A percentile compares a stretch with the other conserved stretches of the same genome.
phyloP scores from a whole-genome alignment of 495 filamentous ascomycete species.

The Articulospora tetracladia region DNA sequence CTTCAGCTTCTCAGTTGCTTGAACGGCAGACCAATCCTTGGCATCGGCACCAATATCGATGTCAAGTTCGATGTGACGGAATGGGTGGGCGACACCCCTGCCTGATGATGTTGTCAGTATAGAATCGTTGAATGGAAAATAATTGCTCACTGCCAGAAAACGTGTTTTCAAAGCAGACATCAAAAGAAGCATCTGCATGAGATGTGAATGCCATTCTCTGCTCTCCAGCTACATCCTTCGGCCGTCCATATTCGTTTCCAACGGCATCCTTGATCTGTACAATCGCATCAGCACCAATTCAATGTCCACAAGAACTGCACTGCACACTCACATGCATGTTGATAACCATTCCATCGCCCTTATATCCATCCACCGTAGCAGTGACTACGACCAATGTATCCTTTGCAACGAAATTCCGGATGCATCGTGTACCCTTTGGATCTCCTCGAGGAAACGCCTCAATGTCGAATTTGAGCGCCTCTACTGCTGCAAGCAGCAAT shows the following conservation, averaged over 20 bases:
- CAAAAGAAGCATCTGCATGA: constrained; percentile 90
- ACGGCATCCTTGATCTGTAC: constrained; percentile 86
- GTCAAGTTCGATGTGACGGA: constrained; percentile 86
- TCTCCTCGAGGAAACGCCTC: constrained; percentile 59
- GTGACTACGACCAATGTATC: constrained; percentile 99
- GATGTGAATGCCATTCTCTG: constrained; percentile 91
- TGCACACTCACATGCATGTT: constrained; percentile 84
- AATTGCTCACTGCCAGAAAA: constrained; percentile 54
- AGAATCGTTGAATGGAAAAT: background rate
- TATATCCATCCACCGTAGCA: constrained; percentile 75
- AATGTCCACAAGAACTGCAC: background rate
- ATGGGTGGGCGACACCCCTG: constrained; percentile 49
- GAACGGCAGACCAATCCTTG: constrained; percentile 96
- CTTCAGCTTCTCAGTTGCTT: constrained; percentile 95
- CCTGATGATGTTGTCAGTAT: constrained; percentile 21
- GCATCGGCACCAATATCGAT: constrained; percentile 98
- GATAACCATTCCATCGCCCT: constrained; percentile 88
- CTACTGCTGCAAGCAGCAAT: constrained; percentile 39
- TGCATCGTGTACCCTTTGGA: constrained; percentile 75
- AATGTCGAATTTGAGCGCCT: constrained; percentile 92
- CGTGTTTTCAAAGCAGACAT: constrained; percentile 95
- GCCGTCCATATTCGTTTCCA: constrained; percentile 90
- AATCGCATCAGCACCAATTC: constrained; percentile 4
- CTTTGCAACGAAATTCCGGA: constrained; percentile 91
- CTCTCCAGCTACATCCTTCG: constrained; percentile 90